These are phyloP conservation scores for Heterobasidion irregulare DNA, from an alignment of 1,284 basidiomycete species.

Conservation along the genomic window DNA sequence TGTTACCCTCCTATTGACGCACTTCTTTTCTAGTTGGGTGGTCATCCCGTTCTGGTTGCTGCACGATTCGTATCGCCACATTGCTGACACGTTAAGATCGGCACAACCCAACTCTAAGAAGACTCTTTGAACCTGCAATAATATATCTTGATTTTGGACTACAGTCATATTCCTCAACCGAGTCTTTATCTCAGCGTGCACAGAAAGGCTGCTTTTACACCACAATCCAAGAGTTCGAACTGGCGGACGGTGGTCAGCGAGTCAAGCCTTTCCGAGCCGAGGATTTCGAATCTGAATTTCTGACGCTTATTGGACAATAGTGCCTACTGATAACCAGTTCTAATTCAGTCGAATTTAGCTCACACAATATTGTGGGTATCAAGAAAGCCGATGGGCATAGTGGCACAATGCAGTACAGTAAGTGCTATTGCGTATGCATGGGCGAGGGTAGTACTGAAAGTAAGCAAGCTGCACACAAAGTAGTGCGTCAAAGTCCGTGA, in stretches of 20 bases:
- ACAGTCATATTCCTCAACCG: too few species aligned
- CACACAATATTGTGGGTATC: neutral
- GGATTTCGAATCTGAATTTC: too few species aligned
- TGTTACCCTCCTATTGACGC: conserved; percentile 10
- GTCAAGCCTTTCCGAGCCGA: too few species aligned
- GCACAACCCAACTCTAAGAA: conserved; percentile 25
- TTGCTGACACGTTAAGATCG: conserved; percentile 48
- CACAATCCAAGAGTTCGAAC: too few species aligned
- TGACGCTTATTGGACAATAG: too few species aligned
- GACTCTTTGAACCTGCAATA: neutral
- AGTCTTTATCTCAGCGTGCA: too few species aligned
- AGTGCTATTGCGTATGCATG: neutral
- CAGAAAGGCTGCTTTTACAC: too few species aligned
- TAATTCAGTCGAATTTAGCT: neutral
- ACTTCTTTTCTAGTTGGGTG: conserved; percentile 54
- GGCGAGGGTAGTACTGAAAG: neutral
- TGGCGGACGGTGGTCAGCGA: too few species aligned
- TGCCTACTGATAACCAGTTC: too few species aligned
- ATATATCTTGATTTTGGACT: too few species aligned
- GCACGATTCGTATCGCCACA: conserved; percentile 66
- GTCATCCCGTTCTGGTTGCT: conserved; percentile 66
- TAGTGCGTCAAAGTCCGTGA: neutral
- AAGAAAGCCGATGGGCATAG: neutral
- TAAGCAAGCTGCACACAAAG: conserved; percentile 1
- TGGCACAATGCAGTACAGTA: neutral